Percentiles rank a stretch among this genome's conserved stretches.
phyloP scores from a whole-genome alignment of 371 early-diverging fungal species.

The Dinochytrium kinnereticum region DNA sequence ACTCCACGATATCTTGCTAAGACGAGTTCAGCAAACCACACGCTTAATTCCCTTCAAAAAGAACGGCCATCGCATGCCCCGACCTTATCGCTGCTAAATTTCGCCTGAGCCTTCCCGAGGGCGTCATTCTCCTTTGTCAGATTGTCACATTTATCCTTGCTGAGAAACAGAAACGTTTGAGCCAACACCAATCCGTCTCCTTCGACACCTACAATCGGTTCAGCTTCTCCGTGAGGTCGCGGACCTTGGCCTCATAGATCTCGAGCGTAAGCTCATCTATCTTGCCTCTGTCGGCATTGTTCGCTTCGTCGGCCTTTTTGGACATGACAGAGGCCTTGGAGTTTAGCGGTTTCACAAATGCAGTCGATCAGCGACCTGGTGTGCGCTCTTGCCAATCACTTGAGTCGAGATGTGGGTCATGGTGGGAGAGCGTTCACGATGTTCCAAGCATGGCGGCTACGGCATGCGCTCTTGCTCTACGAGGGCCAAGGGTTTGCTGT shows the following conservation, averaged over 20 bases:
- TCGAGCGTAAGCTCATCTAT: conserved; percentile 46
- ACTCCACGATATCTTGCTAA: conserved; percentile 64
- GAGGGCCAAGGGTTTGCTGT: too few relatives aligned
- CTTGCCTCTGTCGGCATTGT: neutral
- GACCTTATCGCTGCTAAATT: conserved; percentile 57
- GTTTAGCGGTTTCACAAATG: neutral
- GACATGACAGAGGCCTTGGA: neutral
- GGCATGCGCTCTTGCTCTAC: too few relatives aligned
- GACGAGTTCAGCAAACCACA: neutral
- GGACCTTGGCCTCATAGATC: conserved; percentile 54
- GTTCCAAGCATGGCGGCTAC: too few relatives aligned
- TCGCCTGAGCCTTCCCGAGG: conserved; percentile 51
- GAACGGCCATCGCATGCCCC: too few relatives aligned
- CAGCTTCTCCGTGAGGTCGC: conserved; percentile 52
- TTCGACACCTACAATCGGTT: conserved; percentile 38
- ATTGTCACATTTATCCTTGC: conserved; percentile 53
- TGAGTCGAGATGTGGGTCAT: too few relatives aligned
- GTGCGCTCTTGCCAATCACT: too few relatives aligned
- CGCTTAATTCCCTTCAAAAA: neutral
- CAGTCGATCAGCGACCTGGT: too few relatives aligned
- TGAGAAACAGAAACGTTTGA: conserved; percentile 1
- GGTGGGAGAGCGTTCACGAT: too few relatives aligned
- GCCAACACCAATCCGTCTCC: neutral
- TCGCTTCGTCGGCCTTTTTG: neutral
- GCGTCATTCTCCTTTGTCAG: conserved; percentile 52